phyloP scores from a whole-genome alignment of 208 protist species.

The Leishmania aethiopica region DNA sequence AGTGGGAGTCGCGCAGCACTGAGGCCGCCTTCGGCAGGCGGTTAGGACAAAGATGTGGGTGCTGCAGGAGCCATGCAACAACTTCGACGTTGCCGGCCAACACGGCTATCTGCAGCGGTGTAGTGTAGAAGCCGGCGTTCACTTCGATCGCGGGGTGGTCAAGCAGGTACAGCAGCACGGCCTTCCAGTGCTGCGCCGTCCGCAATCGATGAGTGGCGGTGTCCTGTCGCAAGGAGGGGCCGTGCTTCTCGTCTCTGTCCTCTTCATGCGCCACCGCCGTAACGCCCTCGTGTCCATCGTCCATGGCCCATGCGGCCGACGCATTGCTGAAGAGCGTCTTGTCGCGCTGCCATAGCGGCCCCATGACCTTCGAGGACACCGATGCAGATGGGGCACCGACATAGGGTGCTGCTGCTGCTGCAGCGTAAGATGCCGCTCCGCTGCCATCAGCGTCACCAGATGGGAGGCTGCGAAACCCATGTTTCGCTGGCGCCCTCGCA shows the following conservation, averaged over 20 bases:
- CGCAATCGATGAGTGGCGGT: not conserved
- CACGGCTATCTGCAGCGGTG: constrained; percentile 46
- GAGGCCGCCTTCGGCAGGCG: constrained; percentile 21
- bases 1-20: constrained; percentile 26
- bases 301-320: not conserved
- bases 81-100: constrained; percentile 21
- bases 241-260: not conserved
- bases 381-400: not conserved
- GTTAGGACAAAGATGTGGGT: constrained; percentile 35
- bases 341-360: not conserved
- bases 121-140: constrained; percentile 42
- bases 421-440: not conserved
- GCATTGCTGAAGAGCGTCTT: not conserved
- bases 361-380: not conserved
- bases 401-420: not conserved
- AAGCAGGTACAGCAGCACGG: constrained; percentile 39
- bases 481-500: not conserved
- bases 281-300: not conserved
- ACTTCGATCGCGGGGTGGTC: constrained; percentile 43
- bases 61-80: constrained; percentile 33
- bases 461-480: not conserved
- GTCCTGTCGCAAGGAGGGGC: constrained; percentile 5
- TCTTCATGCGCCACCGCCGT: not conserved
- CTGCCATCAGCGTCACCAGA: not conserved
- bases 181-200: constrained; percentile 15